Evolutionary conservation across 257 asterid species (phyloP).

Genomic region (Solanum dulcamara): DNA sequence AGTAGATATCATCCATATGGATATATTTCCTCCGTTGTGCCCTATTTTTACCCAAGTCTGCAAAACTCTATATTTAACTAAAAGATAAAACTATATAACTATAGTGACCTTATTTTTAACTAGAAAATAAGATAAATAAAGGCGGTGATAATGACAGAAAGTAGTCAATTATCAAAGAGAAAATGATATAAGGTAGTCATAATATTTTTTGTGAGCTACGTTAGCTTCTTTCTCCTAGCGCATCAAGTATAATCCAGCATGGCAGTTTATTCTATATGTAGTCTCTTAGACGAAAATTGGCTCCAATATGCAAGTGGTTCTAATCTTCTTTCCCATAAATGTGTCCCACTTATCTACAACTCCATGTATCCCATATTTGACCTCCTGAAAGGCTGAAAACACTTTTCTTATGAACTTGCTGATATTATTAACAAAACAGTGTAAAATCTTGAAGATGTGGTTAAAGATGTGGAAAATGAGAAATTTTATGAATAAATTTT

Average conservation of each 20-base stretch:
- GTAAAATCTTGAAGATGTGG: no score
- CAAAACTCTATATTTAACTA: not conserved
- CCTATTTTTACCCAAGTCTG: not conserved
- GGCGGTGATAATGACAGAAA: not conserved
- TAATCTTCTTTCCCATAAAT: not conserved
- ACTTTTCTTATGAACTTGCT: not conserved
- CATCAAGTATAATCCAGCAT: not conserved
- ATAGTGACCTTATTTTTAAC: not conserved
- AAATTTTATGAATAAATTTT: not conserved
- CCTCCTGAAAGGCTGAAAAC: not conserved
- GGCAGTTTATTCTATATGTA: not conserved
- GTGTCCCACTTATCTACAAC: not conserved
- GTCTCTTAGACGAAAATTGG: not conserved
- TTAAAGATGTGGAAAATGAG: not conserved
- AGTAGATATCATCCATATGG: not conserved
- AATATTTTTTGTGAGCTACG: not conserved
- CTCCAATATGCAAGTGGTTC: not conserved
- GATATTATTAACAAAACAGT: not conserved
- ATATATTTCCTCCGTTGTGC: not conserved
- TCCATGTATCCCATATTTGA: not conserved
- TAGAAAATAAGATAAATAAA: not conserved
- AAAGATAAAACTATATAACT: not conserved
- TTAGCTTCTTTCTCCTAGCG: not conserved
- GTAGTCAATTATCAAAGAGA: not conserved
- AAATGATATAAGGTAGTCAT: not conserved